These are phyloP conservation scores for Debaryomyces robertsiae DNA, from an alignment of 1,139 yeast genomes.

Conservation along the genomic window DNA sequence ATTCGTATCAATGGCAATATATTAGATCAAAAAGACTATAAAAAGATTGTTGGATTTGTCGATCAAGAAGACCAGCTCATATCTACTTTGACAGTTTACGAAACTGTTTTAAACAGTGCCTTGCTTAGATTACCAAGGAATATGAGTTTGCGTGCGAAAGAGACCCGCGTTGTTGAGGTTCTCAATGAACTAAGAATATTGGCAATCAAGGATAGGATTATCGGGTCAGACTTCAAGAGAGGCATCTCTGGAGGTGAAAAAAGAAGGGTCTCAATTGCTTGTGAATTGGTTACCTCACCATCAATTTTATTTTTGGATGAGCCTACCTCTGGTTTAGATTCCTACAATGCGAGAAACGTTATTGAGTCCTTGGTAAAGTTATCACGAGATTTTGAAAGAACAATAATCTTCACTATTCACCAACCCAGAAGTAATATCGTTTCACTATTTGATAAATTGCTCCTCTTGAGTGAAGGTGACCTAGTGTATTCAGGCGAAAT, in stretches of 20 bases:
- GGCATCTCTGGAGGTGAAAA: conserved; percentile 97
- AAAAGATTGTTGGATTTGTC: conserved; percentile 87
- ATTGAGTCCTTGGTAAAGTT: conserved; percentile 80
- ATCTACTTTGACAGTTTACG: conserved; percentile 93
- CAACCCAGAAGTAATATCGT: conserved; percentile 98
- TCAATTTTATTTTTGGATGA: conserved; percentile 80
- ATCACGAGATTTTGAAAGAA: conserved; percentile 78
- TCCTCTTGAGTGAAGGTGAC: conserved; percentile 82
- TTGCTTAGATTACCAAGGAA: conserved; percentile 77
- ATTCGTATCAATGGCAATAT: conserved; percentile 74
- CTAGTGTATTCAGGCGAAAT: conserved; percentile 86
- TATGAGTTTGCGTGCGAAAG: conserved; percentile 74
- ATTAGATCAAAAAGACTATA: conserved; percentile 46
- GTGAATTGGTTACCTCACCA: conserved; percentile 86
- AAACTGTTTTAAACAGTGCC: conserved; percentile 92
- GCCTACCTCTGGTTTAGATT: conserved; percentile 93
- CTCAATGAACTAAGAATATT: conserved; percentile 81
- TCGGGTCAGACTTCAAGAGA: conserved; percentile 86
- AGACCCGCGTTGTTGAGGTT: conserved; percentile 80
- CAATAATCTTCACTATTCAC: conserved; percentile 90
- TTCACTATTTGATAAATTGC: conserved; percentile 78
- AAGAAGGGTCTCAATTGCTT: conserved; percentile 85
- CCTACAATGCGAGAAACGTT: conserved; percentile 91
- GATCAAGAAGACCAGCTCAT: conserved; percentile 92
- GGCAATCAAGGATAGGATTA: conserved; percentile 78